Conservation (phyloP, 1,139 yeast species). For the Blastobotrys serpentis region DNA sequence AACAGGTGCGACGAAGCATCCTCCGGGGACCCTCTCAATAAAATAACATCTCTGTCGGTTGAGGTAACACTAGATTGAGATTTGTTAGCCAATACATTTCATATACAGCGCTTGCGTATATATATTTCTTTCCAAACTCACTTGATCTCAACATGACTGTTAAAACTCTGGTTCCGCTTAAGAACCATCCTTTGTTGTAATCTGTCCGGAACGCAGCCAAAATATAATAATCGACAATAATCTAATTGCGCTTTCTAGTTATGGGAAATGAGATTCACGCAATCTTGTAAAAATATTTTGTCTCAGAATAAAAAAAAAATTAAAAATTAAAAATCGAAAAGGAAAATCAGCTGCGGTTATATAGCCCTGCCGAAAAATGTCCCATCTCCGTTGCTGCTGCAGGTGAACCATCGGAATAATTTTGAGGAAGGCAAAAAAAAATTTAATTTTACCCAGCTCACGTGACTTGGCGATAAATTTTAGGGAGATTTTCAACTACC, state of each 20-base stretch:
- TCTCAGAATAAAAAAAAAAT: background rate
- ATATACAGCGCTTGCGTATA: no score
- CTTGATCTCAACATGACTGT: conserved; percentile 34
- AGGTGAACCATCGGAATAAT: background rate
- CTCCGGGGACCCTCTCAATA: conserved; percentile 71
- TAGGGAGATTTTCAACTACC: background rate
- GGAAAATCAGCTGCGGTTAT: conserved; percentile 7
- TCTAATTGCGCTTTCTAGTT: no score
- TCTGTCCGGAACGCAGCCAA: no score
- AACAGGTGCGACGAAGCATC: conserved; percentile 78
- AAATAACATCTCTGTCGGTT: conserved; percentile 70
- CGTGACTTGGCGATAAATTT: background rate
- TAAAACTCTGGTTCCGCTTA: conserved; percentile 19
- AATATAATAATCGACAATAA: no score
- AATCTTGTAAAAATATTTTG: background rate
- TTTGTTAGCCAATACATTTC: no score
- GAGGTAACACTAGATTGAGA: conserved; percentile 24
- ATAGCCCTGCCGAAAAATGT: background rate
- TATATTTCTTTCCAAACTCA: no score
- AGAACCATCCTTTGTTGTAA: conserved; percentile 10
- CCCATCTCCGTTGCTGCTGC: conserved; percentile 4
- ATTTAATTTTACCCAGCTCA: background rate
- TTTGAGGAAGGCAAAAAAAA: background rate
- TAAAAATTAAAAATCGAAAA: conserved; percentile 1
- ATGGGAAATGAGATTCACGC: no score